Conservation (phyloP, 2,329 filamentous ascomycete species). For the Elsinoe arachidis region DNA sequence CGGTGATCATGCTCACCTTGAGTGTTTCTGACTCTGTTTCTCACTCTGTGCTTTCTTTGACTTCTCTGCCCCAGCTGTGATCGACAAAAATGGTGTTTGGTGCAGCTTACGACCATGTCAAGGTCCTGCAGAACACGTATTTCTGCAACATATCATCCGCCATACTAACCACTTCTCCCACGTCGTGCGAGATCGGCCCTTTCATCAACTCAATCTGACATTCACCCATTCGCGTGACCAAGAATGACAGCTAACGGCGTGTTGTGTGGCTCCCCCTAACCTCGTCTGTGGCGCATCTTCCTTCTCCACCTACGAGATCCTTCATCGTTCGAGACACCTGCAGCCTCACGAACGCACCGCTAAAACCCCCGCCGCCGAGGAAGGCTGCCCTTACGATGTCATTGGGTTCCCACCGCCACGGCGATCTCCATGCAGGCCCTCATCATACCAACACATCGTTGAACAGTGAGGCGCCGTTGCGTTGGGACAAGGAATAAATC, state of each 20-base stretch:
- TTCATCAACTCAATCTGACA: background rate
- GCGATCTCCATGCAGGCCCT: background rate
- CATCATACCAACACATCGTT: background rate
- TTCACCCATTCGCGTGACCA: background rate
- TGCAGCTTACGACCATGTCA: background rate
- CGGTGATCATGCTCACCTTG: background rate
- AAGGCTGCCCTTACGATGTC: slow-evolving; percentile 2
- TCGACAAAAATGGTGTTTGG: background rate
- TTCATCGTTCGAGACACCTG: background rate
- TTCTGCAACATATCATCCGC: no score
- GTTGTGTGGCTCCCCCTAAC: background rate
- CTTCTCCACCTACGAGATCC: background rate
- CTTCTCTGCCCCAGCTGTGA: background rate
- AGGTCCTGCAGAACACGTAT: no score
- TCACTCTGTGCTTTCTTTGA: background rate
- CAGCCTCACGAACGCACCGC: background rate
- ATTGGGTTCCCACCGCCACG: background rate
- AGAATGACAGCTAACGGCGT: background rate
- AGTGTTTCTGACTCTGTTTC: background rate
- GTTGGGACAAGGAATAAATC: background rate
- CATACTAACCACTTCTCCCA: no score
- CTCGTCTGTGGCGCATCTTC: background rate
- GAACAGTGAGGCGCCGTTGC: background rate
- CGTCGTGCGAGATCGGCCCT: background rate
- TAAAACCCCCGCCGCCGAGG: background rate